phyloP scores from a whole-genome alignment of 2,329 filamentous ascomycete species.

The Xylaria sp. region DNA sequence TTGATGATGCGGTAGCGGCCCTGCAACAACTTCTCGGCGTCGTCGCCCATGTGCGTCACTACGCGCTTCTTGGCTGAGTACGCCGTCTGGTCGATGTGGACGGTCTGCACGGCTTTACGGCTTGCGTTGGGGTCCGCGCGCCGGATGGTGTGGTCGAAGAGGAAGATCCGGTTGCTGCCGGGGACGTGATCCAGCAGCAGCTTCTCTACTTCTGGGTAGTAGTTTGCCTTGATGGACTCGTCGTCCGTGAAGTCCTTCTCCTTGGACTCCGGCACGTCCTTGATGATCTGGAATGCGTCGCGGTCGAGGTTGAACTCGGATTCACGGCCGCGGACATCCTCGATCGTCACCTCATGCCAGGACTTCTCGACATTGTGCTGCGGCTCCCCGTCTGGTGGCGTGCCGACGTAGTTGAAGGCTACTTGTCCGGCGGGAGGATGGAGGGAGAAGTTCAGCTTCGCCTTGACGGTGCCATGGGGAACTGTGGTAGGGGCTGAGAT shows the following conservation, averaged over 20 bases:
- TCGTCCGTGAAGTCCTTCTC: constrained; percentile 74
- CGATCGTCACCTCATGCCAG: constrained; percentile 65
- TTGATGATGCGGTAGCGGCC: constrained; percentile 86
- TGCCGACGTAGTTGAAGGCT: constrained; percentile 75
- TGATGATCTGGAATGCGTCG: constrained; percentile 78
- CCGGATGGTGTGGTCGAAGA: constrained; percentile 94
- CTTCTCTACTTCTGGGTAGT: constrained; percentile 86
- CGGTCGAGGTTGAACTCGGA: constrained; percentile 72
- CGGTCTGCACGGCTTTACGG: constrained; percentile 75
- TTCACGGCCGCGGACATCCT: constrained; percentile 79
- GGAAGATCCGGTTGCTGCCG: constrained; percentile 71
- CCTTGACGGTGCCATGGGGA: constrained; percentile 69
- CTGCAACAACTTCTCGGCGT: constrained; percentile 70
- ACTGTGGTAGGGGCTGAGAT: constrained; percentile 50
- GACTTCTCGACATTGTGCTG: constrained; percentile 71
- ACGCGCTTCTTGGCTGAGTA: constrained; percentile 74
- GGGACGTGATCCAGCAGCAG: constrained; percentile 75
- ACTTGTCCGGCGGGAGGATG: constrained; percentile 67
- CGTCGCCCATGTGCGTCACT: constrained; percentile 66
- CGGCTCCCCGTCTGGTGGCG: constrained; percentile 67
- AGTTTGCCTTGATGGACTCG: constrained; percentile 72
- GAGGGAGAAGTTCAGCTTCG: constrained; percentile 72
- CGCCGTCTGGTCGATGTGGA: constrained; percentile 86
- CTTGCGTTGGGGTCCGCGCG: constrained; percentile 66
- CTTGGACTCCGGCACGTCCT: constrained; percentile 65